These are phyloP conservation scores for Diaporthe vaccinii DNA, from an alignment of 2,329 filamentous ascomycete species.

Conservation along the genomic window DNA sequence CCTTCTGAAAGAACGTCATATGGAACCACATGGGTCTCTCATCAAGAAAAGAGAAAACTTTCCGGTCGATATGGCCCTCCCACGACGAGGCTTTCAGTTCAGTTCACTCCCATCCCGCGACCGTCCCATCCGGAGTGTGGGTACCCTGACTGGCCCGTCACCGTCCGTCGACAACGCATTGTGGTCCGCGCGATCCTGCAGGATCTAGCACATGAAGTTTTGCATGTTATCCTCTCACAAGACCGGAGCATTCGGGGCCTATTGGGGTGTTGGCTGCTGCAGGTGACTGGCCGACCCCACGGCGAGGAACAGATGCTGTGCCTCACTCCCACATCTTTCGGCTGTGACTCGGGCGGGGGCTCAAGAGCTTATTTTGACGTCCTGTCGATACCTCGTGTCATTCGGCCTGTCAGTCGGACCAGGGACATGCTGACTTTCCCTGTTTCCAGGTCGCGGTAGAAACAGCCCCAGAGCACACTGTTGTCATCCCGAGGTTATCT, in stretches of 20 bases:
- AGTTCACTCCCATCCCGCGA: neutral
- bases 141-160: neutral
- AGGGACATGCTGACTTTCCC: neutral
- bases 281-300: neutral
- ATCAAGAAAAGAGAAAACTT: neutral
- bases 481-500: neutral
- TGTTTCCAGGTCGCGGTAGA: neutral
- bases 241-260: too few species aligned
- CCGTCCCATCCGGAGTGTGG: neutral
- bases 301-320: neutral
- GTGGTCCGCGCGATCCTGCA: neutral
- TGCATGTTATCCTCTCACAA: too few species aligned
- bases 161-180: neutral
- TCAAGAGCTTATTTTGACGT: constrained; percentile 6
- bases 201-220: neutral
- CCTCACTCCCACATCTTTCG: neutral
- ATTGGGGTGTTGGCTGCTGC: neutral
- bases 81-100: neutral
- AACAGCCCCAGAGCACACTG: too few species aligned
- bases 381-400: neutral
- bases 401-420: neutral
- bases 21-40: neutral
- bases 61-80: neutral
- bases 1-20: neutral
- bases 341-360: neutral